phyloP scores from a whole-genome alignment of 768 basidiomycete species.

The Dentipellis fragilis region DNA sequence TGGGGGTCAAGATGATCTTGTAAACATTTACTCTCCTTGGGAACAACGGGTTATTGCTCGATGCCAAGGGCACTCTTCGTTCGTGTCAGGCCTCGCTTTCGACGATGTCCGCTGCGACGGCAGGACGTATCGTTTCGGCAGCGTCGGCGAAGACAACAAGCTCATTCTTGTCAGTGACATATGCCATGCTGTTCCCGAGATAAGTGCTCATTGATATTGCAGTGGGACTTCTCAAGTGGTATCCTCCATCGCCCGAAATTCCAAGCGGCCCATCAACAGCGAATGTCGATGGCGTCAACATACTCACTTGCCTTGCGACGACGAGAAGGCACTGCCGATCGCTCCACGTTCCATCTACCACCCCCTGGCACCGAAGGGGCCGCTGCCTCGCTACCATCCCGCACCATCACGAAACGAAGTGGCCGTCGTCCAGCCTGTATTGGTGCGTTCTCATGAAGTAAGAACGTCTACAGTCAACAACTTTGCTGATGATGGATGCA shows the following conservation, averaged over 20 bases:
- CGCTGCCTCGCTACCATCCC: slow-evolving; percentile 61
- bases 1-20: slow-evolving; percentile 93
- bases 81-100: slow-evolving; percentile 83
- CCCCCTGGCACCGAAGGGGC: slow-evolving; percentile 30
- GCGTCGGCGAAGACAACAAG: slow-evolving; percentile 96
- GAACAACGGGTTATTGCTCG: slow-evolving; percentile 91
- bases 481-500: slow-evolving; percentile 20
- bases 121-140: slow-evolving; percentile 88
- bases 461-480: not conserved
- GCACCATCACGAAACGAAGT: slow-evolving; percentile 89
- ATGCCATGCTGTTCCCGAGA: not conserved
- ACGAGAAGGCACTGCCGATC: slow-evolving; percentile 29
- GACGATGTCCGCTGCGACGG: slow-evolving; percentile 85
- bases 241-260: slow-evolving; percentile 83
- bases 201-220: slow-evolving; percentile 7
- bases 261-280: slow-evolving; percentile 54
- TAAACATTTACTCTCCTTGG: slow-evolving; percentile 91
- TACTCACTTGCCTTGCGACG: slow-evolving; percentile 64
- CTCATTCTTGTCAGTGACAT: slow-evolving; percentile 67
- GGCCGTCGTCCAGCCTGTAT: slow-evolving; percentile 81
- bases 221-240: slow-evolving; percentile 93
- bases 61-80: slow-evolving; percentile 95
- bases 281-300: slow-evolving; percentile 70
- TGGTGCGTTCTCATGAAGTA: slow-evolving; percentile 38
- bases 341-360: slow-evolving; percentile 49